Conservation (phyloP, 2,329 filamentous ascomycete species). For the Ceratocystis cubensis region DNA sequence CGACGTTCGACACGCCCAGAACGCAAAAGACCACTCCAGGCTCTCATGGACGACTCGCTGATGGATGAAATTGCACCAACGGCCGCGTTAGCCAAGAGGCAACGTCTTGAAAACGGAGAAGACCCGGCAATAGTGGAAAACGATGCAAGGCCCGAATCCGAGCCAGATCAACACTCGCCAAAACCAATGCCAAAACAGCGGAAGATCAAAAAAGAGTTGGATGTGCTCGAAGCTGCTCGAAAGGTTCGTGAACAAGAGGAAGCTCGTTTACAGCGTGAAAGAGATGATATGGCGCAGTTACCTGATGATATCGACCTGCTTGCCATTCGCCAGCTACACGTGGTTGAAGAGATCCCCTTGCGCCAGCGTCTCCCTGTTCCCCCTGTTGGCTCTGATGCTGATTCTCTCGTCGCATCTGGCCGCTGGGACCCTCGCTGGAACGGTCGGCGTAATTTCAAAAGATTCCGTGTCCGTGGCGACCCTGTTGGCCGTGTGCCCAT, state of each 20-base stretch:
- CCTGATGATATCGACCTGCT: slow-evolving; percentile 57
- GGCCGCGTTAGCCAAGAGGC: slow-evolving; percentile 65
- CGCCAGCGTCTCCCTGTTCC: slow-evolving; percentile 28
- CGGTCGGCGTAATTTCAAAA: slow-evolving; percentile 91
- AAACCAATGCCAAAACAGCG: slow-evolving; percentile 31
- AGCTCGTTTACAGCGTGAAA: slow-evolving; percentile 43
- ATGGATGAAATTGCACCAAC: slow-evolving; percentile 65
- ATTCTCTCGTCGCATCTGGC: slow-evolving; percentile 40
- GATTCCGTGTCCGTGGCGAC: slow-evolving; percentile 54
- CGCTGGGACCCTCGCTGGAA: slow-evolving; percentile 88
- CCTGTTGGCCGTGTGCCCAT: slow-evolving; percentile 31
- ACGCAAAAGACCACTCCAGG: slow-evolving; percentile 38
- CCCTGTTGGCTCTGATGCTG: slow-evolving; percentile 27
- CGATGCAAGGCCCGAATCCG: slow-evolving; percentile 23
- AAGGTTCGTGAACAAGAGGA: slow-evolving; percentile 53
- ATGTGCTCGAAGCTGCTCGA: slow-evolving; percentile 55
- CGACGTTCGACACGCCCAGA: slow-evolving; percentile 22
- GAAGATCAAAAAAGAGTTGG: slow-evolving; percentile 47
- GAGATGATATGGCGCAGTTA: slow-evolving; percentile 39
- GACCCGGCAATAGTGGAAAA: slow-evolving; percentile 28
- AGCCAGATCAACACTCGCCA: slow-evolving; percentile 20
- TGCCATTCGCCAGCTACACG: slow-evolving; percentile 58
- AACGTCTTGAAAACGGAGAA: slow-evolving; percentile 49
- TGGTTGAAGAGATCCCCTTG: slow-evolving; percentile 66
- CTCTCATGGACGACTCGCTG: slow-evolving; percentile 36